Evolutionary conservation across 441 rosid genomes (phyloP).

Genomic region (Populus hybrid): DNA sequence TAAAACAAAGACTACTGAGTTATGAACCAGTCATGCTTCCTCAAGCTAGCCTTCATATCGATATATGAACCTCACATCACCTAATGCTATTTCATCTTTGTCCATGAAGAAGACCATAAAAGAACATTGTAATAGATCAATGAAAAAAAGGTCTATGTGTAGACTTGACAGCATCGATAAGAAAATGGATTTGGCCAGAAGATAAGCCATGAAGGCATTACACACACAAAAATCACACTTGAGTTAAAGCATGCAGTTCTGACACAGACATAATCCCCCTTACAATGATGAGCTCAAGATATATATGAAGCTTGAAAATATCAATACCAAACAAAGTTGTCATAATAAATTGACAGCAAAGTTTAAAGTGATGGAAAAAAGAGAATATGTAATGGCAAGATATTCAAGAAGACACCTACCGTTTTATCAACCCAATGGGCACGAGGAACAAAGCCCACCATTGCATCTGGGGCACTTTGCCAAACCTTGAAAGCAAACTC

Average conservation of each 20-base stretch:
- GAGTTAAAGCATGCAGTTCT: neutral
- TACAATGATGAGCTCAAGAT: neutral
- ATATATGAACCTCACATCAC: neutral
- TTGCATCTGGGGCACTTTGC: constrained; percentile 79
- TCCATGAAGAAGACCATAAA: constrained; percentile 1
- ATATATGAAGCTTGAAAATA: neutral
- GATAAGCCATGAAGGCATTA: neutral
- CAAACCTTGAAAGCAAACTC: constrained; percentile 89
- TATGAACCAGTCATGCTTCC: neutral
- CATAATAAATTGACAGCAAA: neutral
- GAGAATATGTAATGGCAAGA: neutral
- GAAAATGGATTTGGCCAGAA: neutral
- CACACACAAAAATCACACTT: neutral
- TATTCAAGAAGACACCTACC: constrained; percentile 36
- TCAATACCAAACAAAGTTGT: neutral
- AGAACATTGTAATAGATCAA: neutral
- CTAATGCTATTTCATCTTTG: neutral
- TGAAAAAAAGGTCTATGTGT: too few relatives aligned
- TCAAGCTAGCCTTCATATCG: neutral
- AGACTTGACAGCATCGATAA: neutral
- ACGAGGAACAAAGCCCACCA: constrained; percentile 95
- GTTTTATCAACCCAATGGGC: constrained; percentile 61
- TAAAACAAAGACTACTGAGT: neutral
- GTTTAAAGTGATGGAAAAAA: neutral
- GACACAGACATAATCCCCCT: neutral